Evolutionary conservation across 345 rosid species (phyloP), one percentile per base, ranked within the genome.

Genomic region (Ceriops decandra): DNA sequence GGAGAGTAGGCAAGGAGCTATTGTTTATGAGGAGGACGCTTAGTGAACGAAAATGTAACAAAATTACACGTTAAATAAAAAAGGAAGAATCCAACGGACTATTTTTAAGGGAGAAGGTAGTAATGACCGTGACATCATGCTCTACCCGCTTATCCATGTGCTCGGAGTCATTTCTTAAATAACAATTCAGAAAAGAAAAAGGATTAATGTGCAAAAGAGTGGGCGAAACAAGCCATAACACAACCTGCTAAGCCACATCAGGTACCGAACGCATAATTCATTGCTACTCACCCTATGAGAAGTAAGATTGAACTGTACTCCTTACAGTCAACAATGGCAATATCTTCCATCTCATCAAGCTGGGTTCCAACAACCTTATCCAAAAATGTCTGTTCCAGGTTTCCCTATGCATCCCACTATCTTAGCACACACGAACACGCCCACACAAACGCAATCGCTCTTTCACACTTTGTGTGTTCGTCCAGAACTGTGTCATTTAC

Each of bases 331-430:
- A 30, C 30, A 51, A 86, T 90, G 93, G 85, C 87, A 26, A 68
- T 81, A 57, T 81, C 87, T 72, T 82, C 87, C 28, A 74, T 86
- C 63, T 79, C 96, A 54, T 27, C 85, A 60, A 60, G 72, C 64
- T 83, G 81, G 74, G 68, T 74, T 74, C 84, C 91, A 56, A 67
- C 89, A 4, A 57, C 69, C 62, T 63, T 82, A 67, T 66, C 82
- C 42, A 78, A 76, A 36, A 82, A 83, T 87, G 93, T 86, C 70
- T n/a, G 30, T 72, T 13, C 42, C 13, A 13, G 11, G 26, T 51
- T 63, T 7, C 49, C 56, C 17, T 17, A 3, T 4, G 0, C 63
- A 26, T 51, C 6, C 15, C 9, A 42, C 2, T 35, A 2, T 30
- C 26, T 20, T 33, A 15, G 13, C 27, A 26, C 30, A 19, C 3